Evolutionary conservation across 305 asterid genomes (phyloP).

Genomic region (Lippia alba): DNA sequence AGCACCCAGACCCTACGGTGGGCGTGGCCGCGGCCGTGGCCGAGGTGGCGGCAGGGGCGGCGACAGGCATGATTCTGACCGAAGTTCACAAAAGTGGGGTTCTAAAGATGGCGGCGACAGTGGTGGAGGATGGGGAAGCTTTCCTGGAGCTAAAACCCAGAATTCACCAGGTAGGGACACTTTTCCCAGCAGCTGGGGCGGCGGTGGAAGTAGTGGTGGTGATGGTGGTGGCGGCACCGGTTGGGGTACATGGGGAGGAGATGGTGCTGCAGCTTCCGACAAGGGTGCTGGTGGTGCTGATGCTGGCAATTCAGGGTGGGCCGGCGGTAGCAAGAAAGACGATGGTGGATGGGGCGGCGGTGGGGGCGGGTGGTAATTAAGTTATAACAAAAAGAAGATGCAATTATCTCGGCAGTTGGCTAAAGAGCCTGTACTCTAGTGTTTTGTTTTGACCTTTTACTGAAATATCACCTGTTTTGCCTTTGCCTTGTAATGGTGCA

Average conservation of each 20-base stretch:
- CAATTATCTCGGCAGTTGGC: not conserved
- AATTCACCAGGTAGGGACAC: conserved; percentile 50
- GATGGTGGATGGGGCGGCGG: conserved; percentile 41
- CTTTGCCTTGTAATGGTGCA: conserved; percentile 14
- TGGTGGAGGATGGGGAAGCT: conserved; percentile 65
- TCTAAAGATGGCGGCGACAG: conserved; percentile 61
- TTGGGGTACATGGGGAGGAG: conserved; percentile 56
- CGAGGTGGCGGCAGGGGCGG: conserved; percentile 49
- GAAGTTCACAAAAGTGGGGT: conserved; percentile 67
- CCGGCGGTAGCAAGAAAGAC: conserved; percentile 50
- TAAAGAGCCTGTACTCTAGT: not conserved
- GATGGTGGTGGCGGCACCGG: conserved; percentile 41
- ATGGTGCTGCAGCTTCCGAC: conserved; percentile 32
- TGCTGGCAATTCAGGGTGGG: conserved; percentile 56
- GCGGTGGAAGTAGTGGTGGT: conserved; percentile 32
- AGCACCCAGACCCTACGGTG: conserved; percentile 66
- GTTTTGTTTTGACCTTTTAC: conserved; percentile 1
- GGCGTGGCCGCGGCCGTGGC: conserved; percentile 72
- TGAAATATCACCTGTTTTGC: not conserved
- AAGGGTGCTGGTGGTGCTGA: conserved; percentile 35
- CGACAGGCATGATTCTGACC: conserved; percentile 57
- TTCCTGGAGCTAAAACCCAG: conserved; percentile 38
- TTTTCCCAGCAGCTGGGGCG: conserved; percentile 41
- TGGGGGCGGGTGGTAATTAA: conserved; percentile 38
- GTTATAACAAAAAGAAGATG: not conserved